phyloP scores from a whole-genome alignment of 352 stramenopile genomes.

The Elongisporangium anandrum region DNA sequence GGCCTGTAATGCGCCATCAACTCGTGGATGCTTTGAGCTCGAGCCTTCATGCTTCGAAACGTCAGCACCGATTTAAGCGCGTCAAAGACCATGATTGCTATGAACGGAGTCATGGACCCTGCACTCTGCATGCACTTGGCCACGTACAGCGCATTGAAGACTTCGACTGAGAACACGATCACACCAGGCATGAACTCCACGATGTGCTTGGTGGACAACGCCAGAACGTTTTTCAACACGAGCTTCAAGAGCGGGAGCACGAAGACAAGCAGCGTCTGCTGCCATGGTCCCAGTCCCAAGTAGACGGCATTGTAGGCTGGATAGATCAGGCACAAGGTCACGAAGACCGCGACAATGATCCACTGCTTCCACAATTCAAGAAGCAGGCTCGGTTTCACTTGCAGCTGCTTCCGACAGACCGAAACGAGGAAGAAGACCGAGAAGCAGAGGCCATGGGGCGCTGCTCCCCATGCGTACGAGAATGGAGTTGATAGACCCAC shows the following conservation, averaged over 20 bases:
- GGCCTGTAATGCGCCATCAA: too few relatives aligned
- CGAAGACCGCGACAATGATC: background rate
- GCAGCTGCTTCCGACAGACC: conserved; percentile 2
- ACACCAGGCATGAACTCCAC: conserved; percentile 28
- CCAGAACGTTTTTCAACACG: conserved; percentile 14
- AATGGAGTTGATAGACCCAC: conserved; percentile 25
- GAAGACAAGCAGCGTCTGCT: background rate
- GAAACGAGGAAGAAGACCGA: conserved; percentile 10
- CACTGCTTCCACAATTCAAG: background rate
- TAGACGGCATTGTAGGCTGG: too few relatives aligned
- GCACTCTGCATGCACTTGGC: conserved; percentile 28
- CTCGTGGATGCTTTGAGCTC: too few relatives aligned
- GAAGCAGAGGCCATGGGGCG: conserved; percentile 12
- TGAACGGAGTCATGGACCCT: conserved; percentile 16
- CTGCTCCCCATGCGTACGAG: conserved; percentile 8
- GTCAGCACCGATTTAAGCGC: background rate
- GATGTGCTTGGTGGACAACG: conserved; percentile 11
- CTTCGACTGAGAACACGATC: conserved; percentile 31
- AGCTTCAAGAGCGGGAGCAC: conserved; percentile 12
- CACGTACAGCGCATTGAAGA: conserved; percentile 39
- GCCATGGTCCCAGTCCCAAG: too few relatives aligned
- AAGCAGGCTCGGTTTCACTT: too few relatives aligned
- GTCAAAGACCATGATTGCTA: conserved; percentile 18
- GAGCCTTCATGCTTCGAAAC: too few relatives aligned
- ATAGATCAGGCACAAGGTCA: too few relatives aligned